Evolutionary conservation across 176 grass and related monocot species (phyloP).

Genomic region (Olyra latifolia): DNA sequence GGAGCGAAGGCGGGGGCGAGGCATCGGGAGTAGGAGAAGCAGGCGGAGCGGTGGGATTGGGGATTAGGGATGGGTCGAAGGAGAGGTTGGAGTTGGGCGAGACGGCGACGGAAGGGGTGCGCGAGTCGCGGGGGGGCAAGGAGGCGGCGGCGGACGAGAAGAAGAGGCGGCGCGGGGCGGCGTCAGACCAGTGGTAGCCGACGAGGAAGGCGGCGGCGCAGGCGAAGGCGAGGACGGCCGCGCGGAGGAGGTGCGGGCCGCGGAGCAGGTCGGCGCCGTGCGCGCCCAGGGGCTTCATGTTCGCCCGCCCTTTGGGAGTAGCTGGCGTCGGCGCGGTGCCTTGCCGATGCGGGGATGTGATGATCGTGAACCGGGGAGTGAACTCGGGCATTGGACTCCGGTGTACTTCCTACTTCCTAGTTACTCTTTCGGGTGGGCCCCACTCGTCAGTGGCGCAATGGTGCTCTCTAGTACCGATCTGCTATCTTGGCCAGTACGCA

Average conservation of each 20-base stretch:
- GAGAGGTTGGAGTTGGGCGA: slow-evolving; percentile 68
- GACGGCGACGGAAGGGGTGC: slow-evolving; percentile 47
- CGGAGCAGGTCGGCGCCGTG: slow-evolving; percentile 44
- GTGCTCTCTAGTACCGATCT: background rate
- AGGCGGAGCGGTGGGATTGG: background rate
- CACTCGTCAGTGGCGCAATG: slow-evolving; percentile 2
- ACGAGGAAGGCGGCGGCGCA: slow-evolving; percentile 73
- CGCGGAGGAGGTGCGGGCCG: slow-evolving; percentile 50
- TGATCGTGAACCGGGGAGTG: slow-evolving; percentile 38
- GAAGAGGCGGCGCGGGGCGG: slow-evolving; percentile 51
- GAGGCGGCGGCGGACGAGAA: slow-evolving; percentile 43
- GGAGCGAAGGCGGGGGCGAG: slow-evolving; percentile 20
- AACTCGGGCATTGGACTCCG: background rate
- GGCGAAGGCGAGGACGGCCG: slow-evolving; percentile 51
- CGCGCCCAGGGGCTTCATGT: slow-evolving; percentile 60
- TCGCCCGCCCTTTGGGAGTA: slow-evolving; percentile 7
- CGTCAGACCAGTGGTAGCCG: slow-evolving; percentile 70
- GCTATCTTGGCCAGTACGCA: too few relatives aligned
- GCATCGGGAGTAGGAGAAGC: slow-evolving; percentile 37
- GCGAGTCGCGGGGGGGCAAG: background rate
- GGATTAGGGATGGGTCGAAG: slow-evolving; percentile 56
- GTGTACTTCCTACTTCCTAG: background rate
- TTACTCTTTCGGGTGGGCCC: background rate
- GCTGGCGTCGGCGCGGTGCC: slow-evolving; percentile 41
- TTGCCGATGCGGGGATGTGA: slow-evolving; percentile 39